These are phyloP conservation scores for Hericium rajendrae DNA, from an alignment of 768 basidiomycete species.

Conservation along the genomic window DNA sequence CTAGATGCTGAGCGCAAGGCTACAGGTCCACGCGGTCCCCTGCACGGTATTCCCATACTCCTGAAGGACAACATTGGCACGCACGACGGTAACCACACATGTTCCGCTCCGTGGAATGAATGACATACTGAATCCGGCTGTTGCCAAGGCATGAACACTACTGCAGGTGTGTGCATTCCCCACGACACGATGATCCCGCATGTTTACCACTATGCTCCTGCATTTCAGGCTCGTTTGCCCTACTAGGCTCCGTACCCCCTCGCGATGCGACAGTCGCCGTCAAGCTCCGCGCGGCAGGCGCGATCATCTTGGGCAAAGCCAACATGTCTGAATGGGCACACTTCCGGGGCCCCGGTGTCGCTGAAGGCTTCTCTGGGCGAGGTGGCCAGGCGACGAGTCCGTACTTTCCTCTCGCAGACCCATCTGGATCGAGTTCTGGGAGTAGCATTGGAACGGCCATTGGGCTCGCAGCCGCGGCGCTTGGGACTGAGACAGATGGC, in stretches of 20 bases:
- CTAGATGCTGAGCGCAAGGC: slow-evolving; percentile 36
- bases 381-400: slow-evolving; percentile 34
- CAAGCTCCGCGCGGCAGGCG: slow-evolving; percentile 23
- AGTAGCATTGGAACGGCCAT: slow-evolving; percentile 30
- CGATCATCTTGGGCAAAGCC: slow-evolving; percentile 32
- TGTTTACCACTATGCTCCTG: background rate
- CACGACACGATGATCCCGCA: background rate
- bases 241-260: slow-evolving; percentile 8
- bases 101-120: background rate
- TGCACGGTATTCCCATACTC: slow-evolving; percentile 47
- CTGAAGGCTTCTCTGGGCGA: slow-evolving; percentile 35
- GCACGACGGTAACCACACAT: slow-evolving; percentile 18
- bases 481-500: slow-evolving; percentile 40
- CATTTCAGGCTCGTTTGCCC: slow-evolving; percentile 8
- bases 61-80: slow-evolving; percentile 39
- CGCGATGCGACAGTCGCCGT: slow-evolving; percentile 7
- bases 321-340: slow-evolving; percentile 34
- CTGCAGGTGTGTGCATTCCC: background rate
- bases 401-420: slow-evolving; percentile 33
- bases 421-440: slow-evolving; percentile 35
- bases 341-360: slow-evolving; percentile 24
- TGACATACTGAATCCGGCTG: background rate
- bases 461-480: slow-evolving; percentile 31
- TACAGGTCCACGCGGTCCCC: slow-evolving; percentile 32
- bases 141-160: background rate